phyloP scores from a whole-genome alignment of 495 filamentous ascomycete genomes.

The Hapsidospora chrysogenum region DNA sequence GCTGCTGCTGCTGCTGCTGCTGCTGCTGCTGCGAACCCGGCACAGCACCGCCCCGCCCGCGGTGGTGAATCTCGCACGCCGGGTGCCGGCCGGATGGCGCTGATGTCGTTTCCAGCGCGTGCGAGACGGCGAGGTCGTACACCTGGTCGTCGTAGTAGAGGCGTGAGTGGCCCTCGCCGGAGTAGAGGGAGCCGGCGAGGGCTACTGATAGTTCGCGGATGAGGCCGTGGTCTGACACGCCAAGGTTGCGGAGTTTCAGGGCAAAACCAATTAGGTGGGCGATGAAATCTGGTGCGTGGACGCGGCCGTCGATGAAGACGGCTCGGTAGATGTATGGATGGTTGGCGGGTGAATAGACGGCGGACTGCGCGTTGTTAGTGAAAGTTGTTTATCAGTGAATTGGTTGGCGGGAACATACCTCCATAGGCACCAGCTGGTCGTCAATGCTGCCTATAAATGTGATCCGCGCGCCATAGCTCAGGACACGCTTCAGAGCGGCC shows the following conservation, averaged over 20 bases:
- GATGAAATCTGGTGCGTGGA: constrained; percentile 79
- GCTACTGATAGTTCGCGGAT: constrained; percentile 80
- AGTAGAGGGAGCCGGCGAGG: constrained; percentile 79
- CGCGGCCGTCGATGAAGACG: constrained; percentile 84
- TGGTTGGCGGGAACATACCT: constrained; percentile 31
- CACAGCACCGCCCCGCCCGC: background rate
- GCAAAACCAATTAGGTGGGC: constrained; percentile 87
- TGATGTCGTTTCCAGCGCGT: constrained; percentile 69
- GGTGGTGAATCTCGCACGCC: constrained; percentile 14
- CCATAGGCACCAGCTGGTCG: constrained; percentile 85
- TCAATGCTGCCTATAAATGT: constrained; percentile 86
- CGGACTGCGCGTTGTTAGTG: constrained; percentile 37
- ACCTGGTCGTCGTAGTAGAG: constrained; percentile 84
- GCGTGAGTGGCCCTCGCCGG: constrained; percentile 82
- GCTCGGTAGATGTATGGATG: constrained; percentile 90
- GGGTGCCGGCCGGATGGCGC: constrained; percentile 27
- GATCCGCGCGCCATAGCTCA: constrained; percentile 66
- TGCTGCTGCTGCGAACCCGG: no score
- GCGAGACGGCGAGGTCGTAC: constrained; percentile 72
- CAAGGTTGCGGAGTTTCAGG: constrained; percentile 82
- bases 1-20: constrained; percentile 28
- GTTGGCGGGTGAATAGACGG: constrained; percentile 61
- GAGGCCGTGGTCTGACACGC: constrained; percentile 80
- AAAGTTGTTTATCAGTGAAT: constrained; percentile 1
- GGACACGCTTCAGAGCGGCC: constrained; percentile 48